These are phyloP conservation scores for Neurospora sp. DNA, from an alignment of 2,329 filamentous ascomycete genomes.

Conservation along the genomic window DNA sequence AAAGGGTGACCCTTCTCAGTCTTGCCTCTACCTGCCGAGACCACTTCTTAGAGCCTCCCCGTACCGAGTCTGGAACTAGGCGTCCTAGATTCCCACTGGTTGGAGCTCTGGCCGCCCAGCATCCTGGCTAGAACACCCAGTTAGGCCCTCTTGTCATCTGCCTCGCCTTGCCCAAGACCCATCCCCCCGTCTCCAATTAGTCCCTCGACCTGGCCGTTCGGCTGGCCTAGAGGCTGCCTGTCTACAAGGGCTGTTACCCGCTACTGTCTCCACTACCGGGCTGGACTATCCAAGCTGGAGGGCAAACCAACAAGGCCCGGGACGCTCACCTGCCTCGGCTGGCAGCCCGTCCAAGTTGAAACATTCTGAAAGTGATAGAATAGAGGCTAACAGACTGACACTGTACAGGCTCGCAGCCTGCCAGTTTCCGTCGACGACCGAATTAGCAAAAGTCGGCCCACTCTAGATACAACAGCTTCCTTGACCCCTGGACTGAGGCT, in stretches of 20 bases:
- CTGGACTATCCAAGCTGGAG: not conserved
- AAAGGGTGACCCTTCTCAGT: not conserved
- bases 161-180: not conserved
- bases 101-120: not conserved
- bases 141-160: not conserved
- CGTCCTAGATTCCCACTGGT: not conserved
- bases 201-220: not conserved
- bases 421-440: not conserved
- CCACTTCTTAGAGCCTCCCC: not conserved
- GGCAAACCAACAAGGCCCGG: not conserved
- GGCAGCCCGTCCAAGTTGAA: not conserved
- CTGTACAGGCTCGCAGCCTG: not conserved
- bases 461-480: not conserved
- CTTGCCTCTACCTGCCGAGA: not conserved
- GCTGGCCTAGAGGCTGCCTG: not conserved
- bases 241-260: not conserved
- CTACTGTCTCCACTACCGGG: not conserved
- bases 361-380: not conserved
- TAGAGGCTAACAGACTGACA: not conserved
- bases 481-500: constrained; percentile 4
- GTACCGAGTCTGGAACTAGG: not conserved
- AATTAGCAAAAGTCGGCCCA: not conserved
- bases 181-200: not conserved
- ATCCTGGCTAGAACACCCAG: not conserved
- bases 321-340: not conserved